Evolutionary conservation across 768 basidiomycete species (phyloP).

Genomic region (Panaeolus cyanescens): DNA sequence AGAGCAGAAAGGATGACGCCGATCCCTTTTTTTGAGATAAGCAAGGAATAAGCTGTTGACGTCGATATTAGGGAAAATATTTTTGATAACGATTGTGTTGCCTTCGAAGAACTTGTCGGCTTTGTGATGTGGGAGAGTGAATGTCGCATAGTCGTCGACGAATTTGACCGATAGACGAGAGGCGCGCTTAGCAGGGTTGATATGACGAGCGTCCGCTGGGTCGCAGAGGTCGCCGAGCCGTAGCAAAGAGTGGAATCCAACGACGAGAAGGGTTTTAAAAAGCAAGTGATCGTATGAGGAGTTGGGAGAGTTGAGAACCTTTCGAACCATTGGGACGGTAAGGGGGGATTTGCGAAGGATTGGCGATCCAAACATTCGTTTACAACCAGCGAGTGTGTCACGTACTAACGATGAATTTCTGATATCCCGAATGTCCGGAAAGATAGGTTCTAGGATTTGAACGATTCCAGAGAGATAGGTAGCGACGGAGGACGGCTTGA

Average conservation of each 20-base stretch:
- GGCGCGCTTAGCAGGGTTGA: constrained; percentile 6
- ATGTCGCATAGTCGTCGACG: not conserved
- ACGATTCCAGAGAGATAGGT: not conserved
- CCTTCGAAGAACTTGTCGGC: constrained; percentile 5
- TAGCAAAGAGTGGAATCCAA: constrained; percentile 3
- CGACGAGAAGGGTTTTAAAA: not conserved
- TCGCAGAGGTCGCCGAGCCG: constrained; percentile 26
- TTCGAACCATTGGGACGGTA: too few relatives aligned
- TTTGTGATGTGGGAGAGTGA: not conserved
- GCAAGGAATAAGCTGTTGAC: not conserved
- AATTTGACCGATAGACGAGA: not conserved
- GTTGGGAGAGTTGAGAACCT: too few relatives aligned
- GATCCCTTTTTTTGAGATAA: not conserved
- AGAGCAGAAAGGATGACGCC: not conserved
- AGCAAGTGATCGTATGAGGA: not conserved
- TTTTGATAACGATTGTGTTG: not conserved
- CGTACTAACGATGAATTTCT: not conserved
- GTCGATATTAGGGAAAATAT: not conserved
- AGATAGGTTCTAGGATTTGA: not conserved
- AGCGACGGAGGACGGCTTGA: not conserved
- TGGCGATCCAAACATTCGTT: too few relatives aligned
- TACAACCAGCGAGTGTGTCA: too few relatives aligned
- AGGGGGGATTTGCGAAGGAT: too few relatives aligned
- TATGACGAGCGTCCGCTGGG: constrained; percentile 19
- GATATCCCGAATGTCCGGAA: constrained; percentile 33